These are phyloP conservation scores for Isoetes taiwanensis DNA, from an alignment of 75 land plant genomes.

Conservation along the genomic window DNA sequence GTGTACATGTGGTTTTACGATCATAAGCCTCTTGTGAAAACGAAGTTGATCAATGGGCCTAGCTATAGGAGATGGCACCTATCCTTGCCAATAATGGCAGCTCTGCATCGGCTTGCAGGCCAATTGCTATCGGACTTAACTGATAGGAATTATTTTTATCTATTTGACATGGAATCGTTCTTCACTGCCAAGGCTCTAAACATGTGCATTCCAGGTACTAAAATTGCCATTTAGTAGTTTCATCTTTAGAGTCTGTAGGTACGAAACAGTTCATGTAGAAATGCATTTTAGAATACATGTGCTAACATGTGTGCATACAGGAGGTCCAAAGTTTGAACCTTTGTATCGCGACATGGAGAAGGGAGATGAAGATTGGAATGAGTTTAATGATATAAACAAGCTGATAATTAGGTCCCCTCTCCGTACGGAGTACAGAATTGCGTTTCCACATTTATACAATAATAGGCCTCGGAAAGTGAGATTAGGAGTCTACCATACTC, in stretches of 20 bases:
- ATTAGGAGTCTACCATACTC: conserved; percentile 86
- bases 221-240: no score
- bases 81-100: conserved; percentile 96
- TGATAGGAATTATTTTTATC: conserved; percentile 88
- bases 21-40: conserved; percentile 94
- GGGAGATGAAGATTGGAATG: conserved; percentile 99
- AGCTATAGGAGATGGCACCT: conserved; percentile 95
- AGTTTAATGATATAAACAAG: conserved; percentile 96
- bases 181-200: conserved; percentile 97
- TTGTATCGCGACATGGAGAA: conserved; percentile 99
- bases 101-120: conserved; percentile 91
- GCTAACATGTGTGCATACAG: no score
- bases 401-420: conserved; percentile 92
- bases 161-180: conserved; percentile 98
- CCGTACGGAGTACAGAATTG: conserved; percentile 87
- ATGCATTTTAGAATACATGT: no score
- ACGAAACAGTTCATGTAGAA: no score
- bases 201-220: conserved; percentile 97
- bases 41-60: conserved; percentile 95
- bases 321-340: conserved; percentile 99
- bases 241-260: no score
- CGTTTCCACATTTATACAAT: conserved; percentile 94
- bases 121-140: conserved; percentile 90
- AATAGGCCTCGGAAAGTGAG: conserved; percentile 90
- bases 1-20: conserved; percentile 97